Conservation (phyloP, 805 yeast species). For the Ogataea methanolica region DNA sequence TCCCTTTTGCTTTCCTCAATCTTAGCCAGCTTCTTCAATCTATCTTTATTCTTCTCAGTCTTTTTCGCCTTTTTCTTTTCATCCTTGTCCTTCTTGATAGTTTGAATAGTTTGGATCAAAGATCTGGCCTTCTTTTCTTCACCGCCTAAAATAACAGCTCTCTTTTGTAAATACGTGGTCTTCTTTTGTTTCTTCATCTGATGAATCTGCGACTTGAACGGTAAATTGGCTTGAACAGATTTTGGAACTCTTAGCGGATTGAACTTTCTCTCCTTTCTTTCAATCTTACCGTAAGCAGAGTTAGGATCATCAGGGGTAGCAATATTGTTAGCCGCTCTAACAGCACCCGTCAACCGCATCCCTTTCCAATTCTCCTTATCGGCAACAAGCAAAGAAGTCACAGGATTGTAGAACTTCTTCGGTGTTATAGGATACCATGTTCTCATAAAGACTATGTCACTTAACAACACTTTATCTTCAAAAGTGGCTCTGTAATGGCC, state of each 20-base stretch:
- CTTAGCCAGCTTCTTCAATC: constrained; percentile 72
- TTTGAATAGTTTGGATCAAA: constrained; percentile 79
- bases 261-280: constrained; percentile 79
- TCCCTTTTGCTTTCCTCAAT: constrained; percentile 64
- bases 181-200: constrained; percentile 85
- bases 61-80: constrained; percentile 70
- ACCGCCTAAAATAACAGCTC: constrained; percentile 91
- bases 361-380: constrained; percentile 92
- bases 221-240: constrained; percentile 68
- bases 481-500: constrained; percentile 96
- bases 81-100: constrained; percentile 82
- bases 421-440: constrained; percentile 97
- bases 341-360: constrained; percentile 91
- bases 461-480: constrained; percentile 89
- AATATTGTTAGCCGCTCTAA: constrained; percentile 69
- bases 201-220: constrained; percentile 88
- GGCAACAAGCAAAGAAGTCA: constrained; percentile 74
- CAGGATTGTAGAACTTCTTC: constrained; percentile 91
- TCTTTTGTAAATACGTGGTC: constrained; percentile 73
- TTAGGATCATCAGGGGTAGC: constrained; percentile 56
- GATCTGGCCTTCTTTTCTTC: constrained; percentile 93
- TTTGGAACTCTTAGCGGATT: constrained; percentile 86
- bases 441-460: constrained; percentile 83
- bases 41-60: constrained; percentile 67
- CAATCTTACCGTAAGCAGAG: constrained; percentile 62